A percentile compares a stretch with the other conserved stretches of the same genome.
Conservation (phyloP, 805 yeast genomes). For the Dipodascus albidus region DNA sequence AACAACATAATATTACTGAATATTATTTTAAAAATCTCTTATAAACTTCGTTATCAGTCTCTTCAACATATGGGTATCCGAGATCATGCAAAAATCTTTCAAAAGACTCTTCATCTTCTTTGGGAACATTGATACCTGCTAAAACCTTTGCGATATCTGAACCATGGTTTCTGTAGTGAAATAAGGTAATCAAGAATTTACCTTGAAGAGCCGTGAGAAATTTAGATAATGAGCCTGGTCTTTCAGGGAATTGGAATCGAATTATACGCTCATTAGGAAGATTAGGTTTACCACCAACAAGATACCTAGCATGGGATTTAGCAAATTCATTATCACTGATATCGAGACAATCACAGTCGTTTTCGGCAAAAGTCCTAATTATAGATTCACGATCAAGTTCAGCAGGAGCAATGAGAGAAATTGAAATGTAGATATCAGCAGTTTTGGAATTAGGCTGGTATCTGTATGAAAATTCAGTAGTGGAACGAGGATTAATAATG, state of each 20-base stretch:
- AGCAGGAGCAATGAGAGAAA: constrained; percentile 57
- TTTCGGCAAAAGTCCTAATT: constrained; percentile 41
- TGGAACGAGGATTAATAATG: constrained; percentile 73
- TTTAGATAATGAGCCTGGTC: constrained; percentile 85
- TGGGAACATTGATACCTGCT: constrained; percentile 82
- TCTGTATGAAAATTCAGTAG: constrained; percentile 92
- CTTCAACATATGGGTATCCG: constrained; percentile 72
- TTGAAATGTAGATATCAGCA: constrained; percentile 82
- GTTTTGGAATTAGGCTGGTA: constrained; percentile 31
- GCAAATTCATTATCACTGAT: constrained; percentile 91
- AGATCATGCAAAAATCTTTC: constrained; percentile 55
- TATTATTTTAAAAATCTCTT: constrained; percentile 48
- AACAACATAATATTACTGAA: background rate
- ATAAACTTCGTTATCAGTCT: constrained; percentile 78
- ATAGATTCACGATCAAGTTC: constrained; percentile 61
- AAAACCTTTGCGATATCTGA: constrained; percentile 87
- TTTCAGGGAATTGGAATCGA: constrained; percentile 91
- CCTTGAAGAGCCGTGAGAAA: constrained; percentile 62
- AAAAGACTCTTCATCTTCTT: constrained; percentile 51
- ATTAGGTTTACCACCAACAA: constrained; percentile 82
- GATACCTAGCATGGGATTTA: constrained; percentile 88
- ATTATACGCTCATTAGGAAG: constrained; percentile 67
- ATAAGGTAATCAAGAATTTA: constrained; percentile 85
- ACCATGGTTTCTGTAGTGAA: constrained; percentile 96
- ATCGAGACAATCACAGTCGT: constrained; percentile 68